These are phyloP conservation scores for Psilocybe cyanescens DNA, from an alignment of 768 basidiomycete genomes.

Conservation along the genomic window DNA sequence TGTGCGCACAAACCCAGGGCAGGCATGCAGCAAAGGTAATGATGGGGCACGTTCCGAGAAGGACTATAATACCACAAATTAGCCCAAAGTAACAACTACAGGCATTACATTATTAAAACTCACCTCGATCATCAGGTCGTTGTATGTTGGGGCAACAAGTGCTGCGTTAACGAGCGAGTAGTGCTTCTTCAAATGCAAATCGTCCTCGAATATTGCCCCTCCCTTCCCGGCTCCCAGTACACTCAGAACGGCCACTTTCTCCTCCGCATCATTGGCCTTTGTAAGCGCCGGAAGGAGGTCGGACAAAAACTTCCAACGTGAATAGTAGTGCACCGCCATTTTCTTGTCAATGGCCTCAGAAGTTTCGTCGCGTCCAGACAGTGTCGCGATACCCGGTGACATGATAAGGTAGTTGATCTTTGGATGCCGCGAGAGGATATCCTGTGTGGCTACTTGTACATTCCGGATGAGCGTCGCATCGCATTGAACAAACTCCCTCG, in stretches of 20 bases:
- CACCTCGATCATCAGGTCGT: slow-evolving; percentile 59
- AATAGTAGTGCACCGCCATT: slow-evolving; percentile 31
- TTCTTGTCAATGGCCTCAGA: slow-evolving; percentile 33
- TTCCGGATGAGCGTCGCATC: slow-evolving; percentile 58
- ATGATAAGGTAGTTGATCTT: slow-evolving; percentile 60
- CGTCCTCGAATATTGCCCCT: slow-evolving; percentile 44
- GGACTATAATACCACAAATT: slow-evolving; percentile 22
- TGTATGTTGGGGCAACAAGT: slow-evolving; percentile 44
- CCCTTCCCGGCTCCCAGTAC: slow-evolving; percentile 41
- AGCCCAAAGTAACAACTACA: no score
- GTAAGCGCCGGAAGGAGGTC: slow-evolving; percentile 48
- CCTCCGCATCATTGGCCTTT: slow-evolving; percentile 46
- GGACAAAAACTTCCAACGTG: slow-evolving; percentile 52
- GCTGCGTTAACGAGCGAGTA: slow-evolving; percentile 40
- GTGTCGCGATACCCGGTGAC: slow-evolving; percentile 43
- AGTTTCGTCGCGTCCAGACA: slow-evolving; percentile 26
- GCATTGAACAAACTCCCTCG: slow-evolving; percentile 55
- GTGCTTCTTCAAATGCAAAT: slow-evolving; percentile 53
- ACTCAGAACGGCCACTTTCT: slow-evolving; percentile 53
- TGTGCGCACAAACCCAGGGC: slow-evolving; percentile 44
- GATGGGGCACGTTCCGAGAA: slow-evolving; percentile 34
- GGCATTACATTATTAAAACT: slow-evolving; percentile 12
- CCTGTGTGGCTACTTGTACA: slow-evolving; percentile 36
- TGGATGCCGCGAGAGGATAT: slow-evolving; percentile 34
- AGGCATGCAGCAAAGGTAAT: slow-evolving; percentile 39